Evolutionary conservation across 345 rosid species (phyloP), one percentile per base, ranked within the genome.

Genomic region (Lumnitzera racemosa): DNA sequence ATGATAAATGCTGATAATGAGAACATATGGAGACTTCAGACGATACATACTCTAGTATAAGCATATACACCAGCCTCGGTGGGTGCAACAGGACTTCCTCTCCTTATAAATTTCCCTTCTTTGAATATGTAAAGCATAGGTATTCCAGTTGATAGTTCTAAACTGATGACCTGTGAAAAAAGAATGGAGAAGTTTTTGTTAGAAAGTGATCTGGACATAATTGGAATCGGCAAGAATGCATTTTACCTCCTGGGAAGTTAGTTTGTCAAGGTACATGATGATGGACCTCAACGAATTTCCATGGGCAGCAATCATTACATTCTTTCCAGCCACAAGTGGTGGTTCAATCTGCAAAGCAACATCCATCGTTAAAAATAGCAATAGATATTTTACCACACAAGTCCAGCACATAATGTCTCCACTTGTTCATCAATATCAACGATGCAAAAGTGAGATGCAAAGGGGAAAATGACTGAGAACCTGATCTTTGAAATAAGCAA

Each of bases 61-160:
- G 99, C 97, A 75, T 87, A 94, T 46, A 94, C 95, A 25, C 98
- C 99, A 13, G 91, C 95, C 74, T 94, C 99, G 2, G 89, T 57
- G 46, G 99, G 97, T 60, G 79, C 92, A 0, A 72, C 76, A 9
- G 99, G 99, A 68, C 97, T 88, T 57, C 99, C 97, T 73, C 96
- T 86, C 69, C 90, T 71, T 47, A 83, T 75, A 83, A 94, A 94
- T 55, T 82, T 90, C 9, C 97, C 89, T 47, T 85, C 96, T 76
- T 86, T 88, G 70, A 81, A 81, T 59, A 94, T 88, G 81, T 94
- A 94, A 57, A 94, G 99, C 82, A 94, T 82, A 5, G 97, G 99
- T 59, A 90, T 71, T 66, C 99, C 99, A 2, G 99, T 94, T 25
- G 99, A 88, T 46, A 90, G 62, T 72, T 94, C 97, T 43, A 94